Evolutionary conservation across 768 basidiomycete genomes (phyloP), one percentile per base, ranked within the genome.

Genomic region (Lactarius pseudohatsudake): DNA sequence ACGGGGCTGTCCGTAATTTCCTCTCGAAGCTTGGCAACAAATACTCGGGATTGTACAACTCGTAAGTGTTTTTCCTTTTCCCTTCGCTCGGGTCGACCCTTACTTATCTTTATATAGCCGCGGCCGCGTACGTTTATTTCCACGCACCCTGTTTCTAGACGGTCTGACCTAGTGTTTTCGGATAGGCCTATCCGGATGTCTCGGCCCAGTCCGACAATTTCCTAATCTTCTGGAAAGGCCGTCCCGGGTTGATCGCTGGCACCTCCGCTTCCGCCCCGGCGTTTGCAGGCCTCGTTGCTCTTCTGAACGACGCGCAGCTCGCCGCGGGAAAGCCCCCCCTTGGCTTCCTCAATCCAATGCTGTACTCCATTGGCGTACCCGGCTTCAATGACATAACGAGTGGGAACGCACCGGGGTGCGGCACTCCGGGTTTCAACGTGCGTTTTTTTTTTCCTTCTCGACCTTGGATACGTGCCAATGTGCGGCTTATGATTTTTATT

Each of bases 191-290:
- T 54, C 90, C 89, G 11, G 90, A 91, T 69, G 86, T 91, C 40
- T 77, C 88, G 0, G 87, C 89, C 0, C 87, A 87, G 72, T 79
- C 80, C 0, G 71, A 74, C 53, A 73, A 76, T 41, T 90, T 84
- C 79, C 74, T 76, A 15, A 79, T 89, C 53, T 79, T 80, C 74
- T 74, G 80, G 57, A 61, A n/a, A 26, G 62, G 58, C 9, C 1
- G 0, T 0, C 1, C 15, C 7, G 58, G 1, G 18, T 34, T 59
- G 15, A 55, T 64, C 1, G 80, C 78, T 1, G 90, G 90, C 40
- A 92, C 90, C 1, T 89, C 88, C 16, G 86, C 86, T 0, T 73
- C 88, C 1, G 72, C 86, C 9, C 90, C 89, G 1, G 80, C 87
- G 0, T 87, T 92, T 65, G 81, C 89, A 7, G 84, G 81, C 30